Conservation (phyloP, 768 basidiomycete species). For the Gyrodon lividus region DNA sequence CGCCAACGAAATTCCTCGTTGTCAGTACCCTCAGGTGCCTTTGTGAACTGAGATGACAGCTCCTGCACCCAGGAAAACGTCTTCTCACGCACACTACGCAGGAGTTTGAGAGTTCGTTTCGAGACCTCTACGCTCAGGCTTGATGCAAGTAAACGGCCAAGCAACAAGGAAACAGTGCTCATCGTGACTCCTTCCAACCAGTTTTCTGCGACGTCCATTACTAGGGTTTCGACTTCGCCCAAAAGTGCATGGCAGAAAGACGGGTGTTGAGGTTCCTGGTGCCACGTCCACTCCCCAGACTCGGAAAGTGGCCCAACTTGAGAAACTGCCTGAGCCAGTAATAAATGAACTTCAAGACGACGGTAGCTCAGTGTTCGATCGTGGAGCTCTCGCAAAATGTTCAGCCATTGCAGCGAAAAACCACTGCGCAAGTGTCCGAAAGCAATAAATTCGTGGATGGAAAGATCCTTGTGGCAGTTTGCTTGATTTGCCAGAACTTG, state of each 20-base stretch:
- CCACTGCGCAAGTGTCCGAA: slow-evolving; percentile 49
- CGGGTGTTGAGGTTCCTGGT: slow-evolving; percentile 33
- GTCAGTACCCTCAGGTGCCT: not conserved
- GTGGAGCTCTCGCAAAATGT: slow-evolving; percentile 47
- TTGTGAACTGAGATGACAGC: slow-evolving; percentile 25
- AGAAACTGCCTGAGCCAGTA: slow-evolving; percentile 44
- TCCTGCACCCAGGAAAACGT: slow-evolving; percentile 38
- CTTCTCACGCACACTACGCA: slow-evolving; percentile 33
- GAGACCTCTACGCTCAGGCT: slow-evolving; percentile 10
- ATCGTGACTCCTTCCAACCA: slow-evolving; percentile 39
- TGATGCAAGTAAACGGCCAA: slow-evolving; percentile 37
- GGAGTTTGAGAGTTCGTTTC: slow-evolving; percentile 20
- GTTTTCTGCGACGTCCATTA: slow-evolving; percentile 38
- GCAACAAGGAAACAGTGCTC: slow-evolving; percentile 34
- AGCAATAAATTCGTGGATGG: slow-evolving; percentile 44
- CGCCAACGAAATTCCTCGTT: slow-evolving; percentile 19
- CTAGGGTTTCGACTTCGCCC: slow-evolving; percentile 32
- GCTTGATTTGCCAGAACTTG: slow-evolving; percentile 42
- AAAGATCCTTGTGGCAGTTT: slow-evolving; percentile 39
- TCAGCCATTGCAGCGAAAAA: slow-evolving; percentile 46
- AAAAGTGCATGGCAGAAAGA: slow-evolving; percentile 40
- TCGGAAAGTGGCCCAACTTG: slow-evolving; percentile 38
- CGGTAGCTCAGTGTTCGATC: slow-evolving; percentile 39
- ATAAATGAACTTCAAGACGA: slow-evolving; percentile 37
- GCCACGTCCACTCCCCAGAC: slow-evolving; percentile 34